Percentiles rank a stretch among this genome's conserved stretches.
These are phyloP conservation scores for Penstemon barbatus DNA, from an alignment of 257 asterid species.

Conservation along the genomic window DNA sequence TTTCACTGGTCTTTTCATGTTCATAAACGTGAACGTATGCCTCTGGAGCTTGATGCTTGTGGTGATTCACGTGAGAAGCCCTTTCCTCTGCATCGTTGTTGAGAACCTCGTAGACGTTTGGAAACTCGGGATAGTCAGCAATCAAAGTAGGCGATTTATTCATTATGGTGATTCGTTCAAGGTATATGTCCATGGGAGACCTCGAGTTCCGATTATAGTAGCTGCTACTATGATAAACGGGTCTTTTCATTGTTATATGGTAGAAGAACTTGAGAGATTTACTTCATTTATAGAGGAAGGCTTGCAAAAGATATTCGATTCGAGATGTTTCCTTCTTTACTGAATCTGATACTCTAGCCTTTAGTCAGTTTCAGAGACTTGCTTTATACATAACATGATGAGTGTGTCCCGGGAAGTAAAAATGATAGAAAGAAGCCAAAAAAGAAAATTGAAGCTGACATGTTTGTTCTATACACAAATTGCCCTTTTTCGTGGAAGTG, in stretches of 20 bases:
- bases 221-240: slow-evolving; percentile 17
- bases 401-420: too few relatives aligned
- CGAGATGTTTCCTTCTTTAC: background rate
- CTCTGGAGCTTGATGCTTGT: slow-evolving; percentile 37
- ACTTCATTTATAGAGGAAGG: too few relatives aligned
- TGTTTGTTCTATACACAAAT: too few relatives aligned
- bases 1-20: slow-evolving; percentile 22
- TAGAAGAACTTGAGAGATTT: too few relatives aligned
- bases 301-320: too few relatives aligned
- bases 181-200: slow-evolving; percentile 38
- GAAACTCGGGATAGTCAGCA: slow-evolving; percentile 28
- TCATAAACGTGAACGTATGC: slow-evolving; percentile 42
- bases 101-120: slow-evolving; percentile 13
- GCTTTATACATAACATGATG: too few relatives aligned
- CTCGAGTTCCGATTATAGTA: slow-evolving; percentile 32
- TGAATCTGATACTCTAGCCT: background rate
- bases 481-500: too few relatives aligned
- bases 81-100: background rate
- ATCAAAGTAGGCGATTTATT: slow-evolving; percentile 41
- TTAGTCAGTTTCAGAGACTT: background rate
- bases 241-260: slow-evolving; percentile 26
- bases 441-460: too few relatives aligned
- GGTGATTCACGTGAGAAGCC: slow-evolving; percentile 23
- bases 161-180: slow-evolving; percentile 37
- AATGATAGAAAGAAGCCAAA: too few relatives aligned